Base-by-base conservation (phyloP, 2,329 filamentous ascomycete genomes). In the Epichloe baconii region DNA sequence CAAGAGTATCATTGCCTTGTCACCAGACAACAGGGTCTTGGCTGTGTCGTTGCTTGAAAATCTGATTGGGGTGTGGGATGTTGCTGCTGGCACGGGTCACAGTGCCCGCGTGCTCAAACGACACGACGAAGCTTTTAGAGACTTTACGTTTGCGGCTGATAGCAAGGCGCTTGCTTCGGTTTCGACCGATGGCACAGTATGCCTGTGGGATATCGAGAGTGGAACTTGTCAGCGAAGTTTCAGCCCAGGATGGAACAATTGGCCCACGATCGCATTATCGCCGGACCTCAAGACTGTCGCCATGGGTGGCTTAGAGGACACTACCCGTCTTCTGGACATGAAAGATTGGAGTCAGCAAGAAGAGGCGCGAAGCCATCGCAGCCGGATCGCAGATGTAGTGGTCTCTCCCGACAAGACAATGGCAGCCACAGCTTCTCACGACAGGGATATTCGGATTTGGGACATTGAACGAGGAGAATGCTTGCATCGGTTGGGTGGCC, bases 221-320 rank as follows among this genome's bases (percentile, higher is more conserved):
- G 52, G 50, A 26, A 52, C 40, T 35, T 54, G 52, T 21, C 42
- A 45, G 43, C 47, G 40, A 36, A 52, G 47, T 47, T 54, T 54
- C 35, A 54, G 52, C 36, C 52, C 52, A 15, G 52, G 52, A 36
- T 54, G 52, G 52, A 54, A 50, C 40, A 54, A 54, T 36, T 54
- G 52, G 52, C 52, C 52, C 38, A 54, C 47, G 11, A 54, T 54
- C 35, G 52, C 52, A n/a, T 35, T 54, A 11, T 54, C 52, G 8
- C 52, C 52, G 23, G 52, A 54, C 23, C 50, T 52, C 43, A 52
- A 43, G 43, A 52, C 47, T 21, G 35, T 54, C 21, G 52, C 52
- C 50, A 54, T 54, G 52, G 49, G 47, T 23, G 52, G 52, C 43
- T 36, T 52, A 31, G 52, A 54, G 38, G 47, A 52, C 17, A 54